Percentiles rank a stretch among this genome's conserved stretches.
phyloP scores from a whole-genome alignment of 495 filamentous ascomycete genomes.

The Neurospora sp. region DNA sequence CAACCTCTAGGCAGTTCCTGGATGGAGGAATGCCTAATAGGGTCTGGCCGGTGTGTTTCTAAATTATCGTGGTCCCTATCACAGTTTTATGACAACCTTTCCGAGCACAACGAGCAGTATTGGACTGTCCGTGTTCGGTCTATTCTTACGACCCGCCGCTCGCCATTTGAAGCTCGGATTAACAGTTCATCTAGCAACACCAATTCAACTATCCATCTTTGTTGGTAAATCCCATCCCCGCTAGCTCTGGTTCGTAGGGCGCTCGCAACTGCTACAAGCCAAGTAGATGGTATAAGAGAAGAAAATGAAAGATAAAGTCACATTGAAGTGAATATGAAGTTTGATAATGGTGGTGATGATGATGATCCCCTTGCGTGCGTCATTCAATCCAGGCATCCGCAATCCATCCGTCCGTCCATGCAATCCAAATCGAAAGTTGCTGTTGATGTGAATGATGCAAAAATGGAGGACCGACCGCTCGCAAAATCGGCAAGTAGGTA shows the following conservation, averaged over 20 bases:
- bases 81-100: too few relatives aligned
- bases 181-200: too few relatives aligned
- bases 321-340: background rate
- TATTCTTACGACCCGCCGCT: too few relatives aligned
- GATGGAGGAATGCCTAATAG: too few relatives aligned
- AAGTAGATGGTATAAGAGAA: background rate
- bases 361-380: background rate
- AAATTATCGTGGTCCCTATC: too few relatives aligned
- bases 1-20: too few relatives aligned
- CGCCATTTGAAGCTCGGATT: too few relatives aligned
- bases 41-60: too few relatives aligned
- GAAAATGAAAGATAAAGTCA: background rate
- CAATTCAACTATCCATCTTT: background rate
- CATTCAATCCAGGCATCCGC: background rate
- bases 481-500: background rate
- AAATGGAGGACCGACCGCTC: background rate
- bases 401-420: background rate
- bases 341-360: background rate
- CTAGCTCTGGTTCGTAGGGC: background rate
- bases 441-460: background rate
- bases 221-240: background rate
- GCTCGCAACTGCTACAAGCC: background rate
- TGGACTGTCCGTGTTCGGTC: too few relatives aligned
- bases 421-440: background rate
- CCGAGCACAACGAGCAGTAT: too few relatives aligned